These are phyloP conservation scores for Pythium coloratum DNA, from an alignment of 352 stramenopile species.

Conservation along the genomic window DNA sequence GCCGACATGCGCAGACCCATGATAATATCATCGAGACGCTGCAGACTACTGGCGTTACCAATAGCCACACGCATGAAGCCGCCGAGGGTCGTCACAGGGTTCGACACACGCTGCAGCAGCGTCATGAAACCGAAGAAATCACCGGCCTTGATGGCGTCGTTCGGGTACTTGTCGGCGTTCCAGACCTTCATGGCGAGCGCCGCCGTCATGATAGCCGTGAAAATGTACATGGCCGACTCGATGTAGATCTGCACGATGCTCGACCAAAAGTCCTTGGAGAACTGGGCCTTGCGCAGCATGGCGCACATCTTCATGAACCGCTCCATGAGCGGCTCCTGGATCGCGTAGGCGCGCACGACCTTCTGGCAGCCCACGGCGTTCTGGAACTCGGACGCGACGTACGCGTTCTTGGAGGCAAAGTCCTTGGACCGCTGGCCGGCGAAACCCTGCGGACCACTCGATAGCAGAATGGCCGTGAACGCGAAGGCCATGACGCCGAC, in stretches of 20 bases:
- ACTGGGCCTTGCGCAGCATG: slow-evolving; percentile 77
- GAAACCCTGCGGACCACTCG: slow-evolving; percentile 81
- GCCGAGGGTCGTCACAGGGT: slow-evolving; percentile 77
- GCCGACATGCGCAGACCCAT: slow-evolving; percentile 47
- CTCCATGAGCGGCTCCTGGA: slow-evolving; percentile 75
- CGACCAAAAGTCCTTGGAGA: slow-evolving; percentile 89
- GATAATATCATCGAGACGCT: slow-evolving; percentile 87
- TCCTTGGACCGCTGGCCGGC: slow-evolving; percentile 82
- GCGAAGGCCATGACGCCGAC: slow-evolving; percentile 84
- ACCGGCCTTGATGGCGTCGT: slow-evolving; percentile 57
- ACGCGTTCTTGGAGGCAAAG: slow-evolving; percentile 86
- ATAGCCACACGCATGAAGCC: slow-evolving; percentile 90
- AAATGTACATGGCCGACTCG: slow-evolving; percentile 89
- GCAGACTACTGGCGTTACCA: slow-evolving; percentile 82
- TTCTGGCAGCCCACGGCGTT: slow-evolving; percentile 87
- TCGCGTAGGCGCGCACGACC: slow-evolving; percentile 83
- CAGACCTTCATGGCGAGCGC: slow-evolving; percentile 86
- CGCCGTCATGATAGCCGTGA: slow-evolving; percentile 84
- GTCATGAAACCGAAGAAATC: slow-evolving; percentile 88
- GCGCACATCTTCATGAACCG: slow-evolving; percentile 70
- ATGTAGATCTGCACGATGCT: slow-evolving; percentile 91
- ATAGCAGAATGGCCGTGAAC: slow-evolving; percentile 79
- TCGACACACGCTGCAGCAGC: slow-evolving; percentile 77
- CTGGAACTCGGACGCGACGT: slow-evolving; percentile 86
- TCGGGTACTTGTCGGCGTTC: slow-evolving; percentile 31